phyloP scores from a whole-genome alignment of 176 grass and related monocot species.

The Oryza glumipatula region DNA sequence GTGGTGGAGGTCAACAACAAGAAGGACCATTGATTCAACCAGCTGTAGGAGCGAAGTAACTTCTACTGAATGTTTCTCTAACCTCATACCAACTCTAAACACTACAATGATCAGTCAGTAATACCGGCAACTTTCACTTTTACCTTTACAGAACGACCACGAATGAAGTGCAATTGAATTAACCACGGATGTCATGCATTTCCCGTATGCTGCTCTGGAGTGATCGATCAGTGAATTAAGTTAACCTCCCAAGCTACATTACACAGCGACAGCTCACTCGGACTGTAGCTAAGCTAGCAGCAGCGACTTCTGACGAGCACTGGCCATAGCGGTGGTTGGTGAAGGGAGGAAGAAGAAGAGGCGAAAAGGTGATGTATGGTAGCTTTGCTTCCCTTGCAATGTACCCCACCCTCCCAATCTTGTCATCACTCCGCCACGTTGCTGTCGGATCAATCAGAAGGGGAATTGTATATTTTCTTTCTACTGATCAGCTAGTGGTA shows the following conservation, averaged over 20 bases:
- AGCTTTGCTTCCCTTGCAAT: constrained; percentile 74
- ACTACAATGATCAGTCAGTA: neutral
- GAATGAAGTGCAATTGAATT: neutral
- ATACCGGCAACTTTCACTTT: neutral
- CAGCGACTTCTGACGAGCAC: neutral
- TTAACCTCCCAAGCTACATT: neutral
- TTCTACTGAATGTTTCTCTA: neutral
- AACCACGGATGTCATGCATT: neutral
- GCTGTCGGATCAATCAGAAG: constrained; percentile 34
- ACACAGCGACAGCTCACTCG: neutral
- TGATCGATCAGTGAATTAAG: neutral
- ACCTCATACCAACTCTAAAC: neutral
- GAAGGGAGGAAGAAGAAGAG: neutral
- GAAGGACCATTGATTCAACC: neutral
- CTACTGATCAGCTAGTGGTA: neutral
- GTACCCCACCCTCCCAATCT: constrained; percentile 48
- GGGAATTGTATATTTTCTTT: constrained; percentile 3
- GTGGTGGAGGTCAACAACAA: neutral
- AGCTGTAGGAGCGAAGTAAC: neutral
- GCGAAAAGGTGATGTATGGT: constrained; percentile 27
- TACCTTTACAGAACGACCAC: neutral
- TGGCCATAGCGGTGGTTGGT: constrained; percentile 35
- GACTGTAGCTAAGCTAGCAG: neutral
- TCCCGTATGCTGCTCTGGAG: neutral
- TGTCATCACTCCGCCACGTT: constrained; percentile 47